Percentiles rank a stretch among this genome's conserved stretches.
Evolutionary conservation across 371 early-diverging fungal genomes (phyloP).

Genomic region (Zopfochytrium polystomum): DNA sequence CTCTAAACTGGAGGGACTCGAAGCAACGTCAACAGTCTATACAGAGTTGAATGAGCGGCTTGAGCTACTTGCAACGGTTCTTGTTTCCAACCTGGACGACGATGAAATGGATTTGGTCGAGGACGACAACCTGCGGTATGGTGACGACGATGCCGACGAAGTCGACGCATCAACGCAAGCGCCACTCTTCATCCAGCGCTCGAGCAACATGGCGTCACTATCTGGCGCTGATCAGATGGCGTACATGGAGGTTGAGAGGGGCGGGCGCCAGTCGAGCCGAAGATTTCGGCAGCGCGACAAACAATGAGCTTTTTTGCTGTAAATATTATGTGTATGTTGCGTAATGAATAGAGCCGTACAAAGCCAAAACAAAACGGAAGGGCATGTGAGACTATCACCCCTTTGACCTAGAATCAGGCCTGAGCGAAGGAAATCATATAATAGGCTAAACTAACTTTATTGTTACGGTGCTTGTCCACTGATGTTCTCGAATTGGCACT

Average conservation of each 20-base stretch:
- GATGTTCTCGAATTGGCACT: too few species aligned
- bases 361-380: too few species aligned
- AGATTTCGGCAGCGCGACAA: too few species aligned
- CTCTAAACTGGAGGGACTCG: slow-evolving; percentile 75
- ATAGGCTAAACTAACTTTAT: too few species aligned
- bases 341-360: too few species aligned
- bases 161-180: slow-evolving; percentile 11
- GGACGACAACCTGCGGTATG: neutral
- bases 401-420: too few species aligned
- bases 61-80: slow-evolving; percentile 83
- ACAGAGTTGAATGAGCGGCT: slow-evolving; percentile 76
- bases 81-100: slow-evolving; percentile 50
- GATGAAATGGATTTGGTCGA: slow-evolving; percentile 46
- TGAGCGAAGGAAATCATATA: too few species aligned
- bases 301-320: too few species aligned
- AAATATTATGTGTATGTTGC: too few species aligned
- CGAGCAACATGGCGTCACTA: slow-evolving; percentile 60
- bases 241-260: slow-evolving; percentile 72
- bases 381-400: too few species aligned
- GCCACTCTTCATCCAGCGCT: neutral
- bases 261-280: too few species aligned
- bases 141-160: slow-evolving; percentile 2
- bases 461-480: too few species aligned
- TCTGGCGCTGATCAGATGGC: slow-evolving; percentile 95
- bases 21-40: slow-evolving; percentile 68